Evolutionary conservation across 495 filamentous ascomycete species (phyloP), one percentile per base, ranked within the genome.

Genomic region (Aspergillus nidulans): DNA sequence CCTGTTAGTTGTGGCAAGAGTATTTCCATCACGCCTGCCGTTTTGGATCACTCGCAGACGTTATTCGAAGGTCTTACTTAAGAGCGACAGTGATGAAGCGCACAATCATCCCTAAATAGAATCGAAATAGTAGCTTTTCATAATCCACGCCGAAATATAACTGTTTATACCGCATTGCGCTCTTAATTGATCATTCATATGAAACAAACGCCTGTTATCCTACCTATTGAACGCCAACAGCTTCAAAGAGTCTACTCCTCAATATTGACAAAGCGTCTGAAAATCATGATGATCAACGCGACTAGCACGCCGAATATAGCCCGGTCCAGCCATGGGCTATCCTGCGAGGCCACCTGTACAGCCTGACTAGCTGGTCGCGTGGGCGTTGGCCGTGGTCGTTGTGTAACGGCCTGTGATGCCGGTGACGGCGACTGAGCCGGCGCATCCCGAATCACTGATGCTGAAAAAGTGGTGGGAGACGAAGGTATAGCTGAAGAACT

Each of bases 301-400:
- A 80, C 61, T 15, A 80, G 55, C 12, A 83, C 69, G 12, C 73
- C 79, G 40, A 78, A 62, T 25, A 83, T 83, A n/a, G 77, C 76
- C 47, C 78, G 77, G 62, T 83, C 80, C 32, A 83, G 65, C 80
- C 79, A 83, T 5, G 74, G 66, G 24, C 65, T 72, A 43, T 76
- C 71, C 4, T 61, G 65, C 24, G 64, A 64, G 34, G 42, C 36
- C 38, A 46, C 24, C 13, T 56, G 52, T 2, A 34, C 44, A 0
- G 36, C 16, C 20, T 25, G 48, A 1, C 3, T 26, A 9, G 30
- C 4, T 47, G 41, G 5, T 25, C n/a, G 18, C n/a, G 42, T 44
- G 1, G 42, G 42, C 13, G 21, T 44, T n/a, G 42, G 45, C 2
- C 13, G 42, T 12, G 6, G 42, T 16, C 23, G 42, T 36, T 34